phyloP scores from a whole-genome alignment of 805 yeast species.

The Sugiyamaella chiloensis region DNA sequence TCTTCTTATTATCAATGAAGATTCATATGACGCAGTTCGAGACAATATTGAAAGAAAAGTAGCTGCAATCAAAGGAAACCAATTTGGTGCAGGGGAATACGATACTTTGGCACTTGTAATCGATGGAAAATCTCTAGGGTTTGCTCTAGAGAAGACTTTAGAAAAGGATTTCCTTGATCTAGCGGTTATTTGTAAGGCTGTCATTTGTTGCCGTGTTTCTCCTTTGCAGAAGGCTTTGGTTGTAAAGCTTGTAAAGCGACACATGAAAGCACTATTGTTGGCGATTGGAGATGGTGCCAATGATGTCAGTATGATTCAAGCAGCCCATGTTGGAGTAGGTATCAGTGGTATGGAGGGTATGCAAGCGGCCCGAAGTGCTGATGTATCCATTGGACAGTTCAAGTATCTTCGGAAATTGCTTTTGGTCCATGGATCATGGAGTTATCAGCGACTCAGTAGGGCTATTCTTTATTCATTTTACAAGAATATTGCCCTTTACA shows the following conservation, averaged over 20 bases:
- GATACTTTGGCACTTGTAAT: slow-evolving; percentile 85
- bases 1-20: slow-evolving; percentile 83
- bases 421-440: slow-evolving; percentile 96
- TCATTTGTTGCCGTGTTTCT: slow-evolving; percentile 95
- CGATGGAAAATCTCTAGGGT: slow-evolving; percentile 89
- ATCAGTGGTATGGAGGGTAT: slow-evolving; percentile 99
- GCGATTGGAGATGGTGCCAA: slow-evolving; percentile 99
- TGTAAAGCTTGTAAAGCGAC: slow-evolving; percentile 86
- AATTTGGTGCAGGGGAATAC: slow-evolving; percentile 48
- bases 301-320: slow-evolving; percentile 98
- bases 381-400: slow-evolving; percentile 95
- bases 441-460: slow-evolving; percentile 88
- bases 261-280: slow-evolving; percentile 65
- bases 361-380: slow-evolving; percentile 99
- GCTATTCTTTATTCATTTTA: slow-evolving; percentile 94
- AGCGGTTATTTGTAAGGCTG: slow-evolving; percentile 89
- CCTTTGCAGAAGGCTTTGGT: slow-evolving; percentile 96
- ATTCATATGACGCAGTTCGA: slow-evolving; percentile 69
- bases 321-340: slow-evolving; percentile 99
- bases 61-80: slow-evolving; percentile 50
- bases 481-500: slow-evolving; percentile 90
- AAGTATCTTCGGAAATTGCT: slow-evolving; percentile 76
- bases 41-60: slow-evolving; percentile 72
- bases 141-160: slow-evolving; percentile 75
- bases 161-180: slow-evolving; percentile 76